These are phyloP conservation scores for Fusarium cicatricum DNA, from an alignment of 2,329 filamentous ascomycete genomes.

Conservation along the genomic window DNA sequence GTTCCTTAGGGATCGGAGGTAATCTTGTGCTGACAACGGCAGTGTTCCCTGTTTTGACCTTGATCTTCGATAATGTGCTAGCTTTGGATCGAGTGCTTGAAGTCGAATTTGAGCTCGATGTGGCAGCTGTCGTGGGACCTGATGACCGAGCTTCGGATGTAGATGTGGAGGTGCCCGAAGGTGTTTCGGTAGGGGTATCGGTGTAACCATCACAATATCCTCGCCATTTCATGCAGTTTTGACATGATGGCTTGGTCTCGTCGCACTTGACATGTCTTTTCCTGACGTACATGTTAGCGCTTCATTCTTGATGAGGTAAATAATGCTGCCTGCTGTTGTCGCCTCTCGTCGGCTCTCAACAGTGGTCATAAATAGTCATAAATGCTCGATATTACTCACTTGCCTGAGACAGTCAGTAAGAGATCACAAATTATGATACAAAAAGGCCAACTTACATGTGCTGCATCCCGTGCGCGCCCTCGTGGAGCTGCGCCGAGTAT, in stretches of 20 bases:
- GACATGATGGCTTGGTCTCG: constrained; percentile 51
- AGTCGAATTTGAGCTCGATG: constrained; percentile 13
- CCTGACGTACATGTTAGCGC: constrained; percentile 35
- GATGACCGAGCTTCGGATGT: constrained; percentile 12
- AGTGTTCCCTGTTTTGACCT: constrained; percentile 24
- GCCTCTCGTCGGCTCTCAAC: too few species aligned
- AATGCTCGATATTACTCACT: constrained; percentile 39
- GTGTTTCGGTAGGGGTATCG: constrained; percentile 25
- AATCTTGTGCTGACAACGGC: constrained; percentile 45
- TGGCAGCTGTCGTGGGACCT: constrained; percentile 3
- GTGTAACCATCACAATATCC: constrained; percentile 51
- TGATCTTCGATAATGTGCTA: constrained; percentile 21
- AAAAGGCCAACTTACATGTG: constrained; percentile 45
- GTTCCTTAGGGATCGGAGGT: constrained; percentile 45
- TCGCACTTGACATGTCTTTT: constrained; percentile 55
- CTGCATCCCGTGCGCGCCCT: constrained; percentile 50
- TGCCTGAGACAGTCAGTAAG: constrained; percentile 41
- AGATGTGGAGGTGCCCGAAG: constrained; percentile 1
- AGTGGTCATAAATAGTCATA: too few species aligned
- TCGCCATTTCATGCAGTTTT: constrained; percentile 53
- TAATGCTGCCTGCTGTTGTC: not conserved
- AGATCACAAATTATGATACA: not conserved
- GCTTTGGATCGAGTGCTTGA: constrained; percentile 9
- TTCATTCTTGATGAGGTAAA: not conserved
- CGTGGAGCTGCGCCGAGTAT: constrained; percentile 50